A percentile compares a stretch with the other conserved stretches of the same genome.
phyloP scores from a whole-genome alignment of 495 filamentous ascomycete species.

The Talaromyces liani region DNA sequence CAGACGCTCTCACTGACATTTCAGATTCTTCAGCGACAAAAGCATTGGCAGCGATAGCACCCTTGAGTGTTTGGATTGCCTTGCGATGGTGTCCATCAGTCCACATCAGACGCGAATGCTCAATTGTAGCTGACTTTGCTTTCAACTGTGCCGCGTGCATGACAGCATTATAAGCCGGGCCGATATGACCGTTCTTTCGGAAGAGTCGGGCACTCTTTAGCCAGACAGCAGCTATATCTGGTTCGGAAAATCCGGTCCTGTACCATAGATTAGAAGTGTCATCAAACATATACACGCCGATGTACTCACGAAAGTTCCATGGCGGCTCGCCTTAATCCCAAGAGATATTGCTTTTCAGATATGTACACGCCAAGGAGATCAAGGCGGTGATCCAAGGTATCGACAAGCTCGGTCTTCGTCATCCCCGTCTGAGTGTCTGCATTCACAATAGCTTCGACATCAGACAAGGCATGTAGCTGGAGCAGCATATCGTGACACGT shows the following conservation, averaged over 20 bases:
- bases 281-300: background rate
- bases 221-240: slow-evolving; percentile 78
- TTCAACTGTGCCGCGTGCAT: slow-evolving; percentile 80
- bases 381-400: slow-evolving; percentile 63
- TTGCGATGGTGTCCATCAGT: slow-evolving; percentile 89
- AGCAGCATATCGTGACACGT: slow-evolving; percentile 75
- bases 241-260: slow-evolving; percentile 44
- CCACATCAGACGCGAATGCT: slow-evolving; percentile 91
- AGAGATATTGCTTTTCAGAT: slow-evolving; percentile 86
- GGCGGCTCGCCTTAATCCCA: slow-evolving; percentile 77
- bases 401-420: slow-evolving; percentile 35
- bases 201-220: slow-evolving; percentile 78
- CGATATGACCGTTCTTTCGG: slow-evolving; percentile 71
- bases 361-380: slow-evolving; percentile 80
- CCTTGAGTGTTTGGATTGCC: slow-evolving; percentile 82
- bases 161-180: slow-evolving; percentile 87
- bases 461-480: slow-evolving; percentile 76
- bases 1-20: slow-evolving; percentile 29
- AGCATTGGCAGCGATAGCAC: slow-evolving; percentile 70
- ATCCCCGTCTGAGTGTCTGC: slow-evolving; percentile 25
- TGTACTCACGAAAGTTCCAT: slow-evolving; percentile 58
- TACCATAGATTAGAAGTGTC: background rate
- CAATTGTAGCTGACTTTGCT: slow-evolving; percentile 77
- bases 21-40: slow-evolving; percentile 48
- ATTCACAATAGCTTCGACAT: slow-evolving; percentile 73